A percentile compares a stretch with the other conserved stretches of the same genome.
Conservation (phyloP, 2,329 filamentous ascomycete species). For the Neopestalotiopsis sp. region DNA sequence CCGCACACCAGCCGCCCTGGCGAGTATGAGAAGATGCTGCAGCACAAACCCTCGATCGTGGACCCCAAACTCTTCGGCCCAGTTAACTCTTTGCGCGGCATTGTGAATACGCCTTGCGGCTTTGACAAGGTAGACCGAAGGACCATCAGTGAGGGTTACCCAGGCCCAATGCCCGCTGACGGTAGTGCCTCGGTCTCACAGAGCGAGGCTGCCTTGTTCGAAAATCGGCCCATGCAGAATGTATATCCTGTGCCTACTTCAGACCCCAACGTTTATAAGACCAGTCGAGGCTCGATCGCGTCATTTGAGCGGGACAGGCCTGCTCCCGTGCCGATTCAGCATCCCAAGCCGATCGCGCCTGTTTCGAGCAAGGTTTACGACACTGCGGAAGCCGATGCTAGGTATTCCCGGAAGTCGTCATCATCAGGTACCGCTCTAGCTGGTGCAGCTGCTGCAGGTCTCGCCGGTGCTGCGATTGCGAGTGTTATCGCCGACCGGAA, state of each 20-base stretch:
- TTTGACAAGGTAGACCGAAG: constrained; percentile 50
- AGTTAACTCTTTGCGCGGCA: constrained; percentile 64
- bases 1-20: constrained; percentile 17
- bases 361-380: constrained; percentile 74
- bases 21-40: constrained; percentile 28
- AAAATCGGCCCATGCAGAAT: constrained; percentile 58
- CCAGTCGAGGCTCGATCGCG: constrained; percentile 54
- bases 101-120: constrained; percentile 61
- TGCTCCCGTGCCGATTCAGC: constrained; percentile 74
- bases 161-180: constrained; percentile 23
- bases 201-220: constrained; percentile 42
- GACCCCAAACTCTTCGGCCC: constrained; percentile 66
- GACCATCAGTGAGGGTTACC: constrained; percentile 40
- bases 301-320: constrained; percentile 54
- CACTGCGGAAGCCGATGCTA: constrained; percentile 46
- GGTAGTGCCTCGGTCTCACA: constrained; percentile 33
- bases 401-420: constrained; percentile 40
- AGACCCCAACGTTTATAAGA: constrained; percentile 69
- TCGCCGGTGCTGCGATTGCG: constrained; percentile 55
- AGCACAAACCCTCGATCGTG: constrained; percentile 51
- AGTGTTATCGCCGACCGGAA: constrained; percentile 47
- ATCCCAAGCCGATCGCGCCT: constrained; percentile 80
- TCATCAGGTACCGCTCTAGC: constrained; percentile 47
- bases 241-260: constrained; percentile 71
- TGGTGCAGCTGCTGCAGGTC: constrained; percentile 52